Evolutionary conservation across 768 basidiomycete species (phyloP).

Genomic region (Agaricus blazei): DNA sequence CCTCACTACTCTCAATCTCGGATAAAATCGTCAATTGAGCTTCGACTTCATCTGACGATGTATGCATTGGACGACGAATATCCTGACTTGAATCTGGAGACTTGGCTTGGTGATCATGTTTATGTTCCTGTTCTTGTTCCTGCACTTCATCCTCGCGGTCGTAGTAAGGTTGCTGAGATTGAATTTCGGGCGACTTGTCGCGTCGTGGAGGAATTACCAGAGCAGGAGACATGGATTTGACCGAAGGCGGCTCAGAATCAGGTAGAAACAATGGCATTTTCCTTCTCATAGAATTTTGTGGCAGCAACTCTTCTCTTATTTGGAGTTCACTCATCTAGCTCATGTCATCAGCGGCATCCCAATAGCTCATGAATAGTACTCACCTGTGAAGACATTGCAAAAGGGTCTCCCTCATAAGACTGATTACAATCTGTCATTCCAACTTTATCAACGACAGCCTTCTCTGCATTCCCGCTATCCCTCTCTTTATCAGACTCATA

Average conservation of each 20-base stretch:
- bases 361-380: too few species aligned
- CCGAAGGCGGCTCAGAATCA: not conserved
- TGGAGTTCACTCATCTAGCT: not conserved
- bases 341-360: too few species aligned
- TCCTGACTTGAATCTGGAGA: too few species aligned
- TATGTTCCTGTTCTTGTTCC: too few species aligned
- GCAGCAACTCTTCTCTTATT: not conserved
- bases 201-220: not conserved
- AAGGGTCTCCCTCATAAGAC: not conserved
- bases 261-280: slow-evolving; percentile 3
- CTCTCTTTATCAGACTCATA: not conserved
- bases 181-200: not conserved
- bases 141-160: too few species aligned
- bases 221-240: not conserved
- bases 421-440: too few species aligned
- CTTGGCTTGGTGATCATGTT: too few species aligned
- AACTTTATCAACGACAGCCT: too few species aligned
- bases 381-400: too few species aligned
- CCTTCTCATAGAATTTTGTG: not conserved
- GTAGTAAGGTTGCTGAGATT: not conserved
- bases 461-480: not conserved
- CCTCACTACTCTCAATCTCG: not conserved
- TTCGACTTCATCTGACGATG: not conserved
- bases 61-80: not conserved
- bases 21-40: not conserved